Evolutionary conservation across 2,329 filamentous ascomycete genomes (phyloP).

Genomic region (Fusarium sp.): DNA sequence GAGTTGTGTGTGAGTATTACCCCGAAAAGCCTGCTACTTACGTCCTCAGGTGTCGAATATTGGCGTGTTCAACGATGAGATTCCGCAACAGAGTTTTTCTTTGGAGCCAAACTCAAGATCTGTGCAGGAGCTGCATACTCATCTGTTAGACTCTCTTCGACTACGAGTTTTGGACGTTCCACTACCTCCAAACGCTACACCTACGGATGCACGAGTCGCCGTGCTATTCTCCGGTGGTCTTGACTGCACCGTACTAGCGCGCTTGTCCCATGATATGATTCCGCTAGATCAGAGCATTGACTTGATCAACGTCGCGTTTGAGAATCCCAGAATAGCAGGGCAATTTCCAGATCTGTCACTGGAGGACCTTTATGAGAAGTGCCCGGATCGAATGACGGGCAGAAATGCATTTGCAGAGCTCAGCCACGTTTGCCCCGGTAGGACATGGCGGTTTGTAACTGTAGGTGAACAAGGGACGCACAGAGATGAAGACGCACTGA

Average conservation of each 20-base stretch:
- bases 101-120: constrained; percentile 55
- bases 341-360: constrained; percentile 55
- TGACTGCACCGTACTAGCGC: constrained; percentile 89
- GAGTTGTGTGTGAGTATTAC: constrained; percentile 48
- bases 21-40: constrained; percentile 55
- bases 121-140: constrained; percentile 63
- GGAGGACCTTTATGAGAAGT: constrained; percentile 75
- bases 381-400: constrained; percentile 90
- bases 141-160: constrained; percentile 70
- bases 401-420: constrained; percentile 84
- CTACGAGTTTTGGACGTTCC: constrained; percentile 75
- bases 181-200: constrained; percentile 56
- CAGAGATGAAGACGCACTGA: neutral
- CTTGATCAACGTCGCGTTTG: constrained; percentile 94
- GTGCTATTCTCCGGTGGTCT: constrained; percentile 94
- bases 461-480: constrained; percentile 53
- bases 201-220: constrained; percentile 68
- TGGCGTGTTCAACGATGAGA: constrained; percentile 61
- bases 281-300: constrained; percentile 78
- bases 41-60: constrained; percentile 63
- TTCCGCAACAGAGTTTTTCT: constrained; percentile 50
- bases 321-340: constrained; percentile 82
- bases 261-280: constrained; percentile 81
- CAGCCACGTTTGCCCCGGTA: constrained; percentile 70
- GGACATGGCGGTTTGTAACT: constrained; percentile 85